phyloP scores from a whole-genome alignment of 768 basidiomycete genomes.

The Mycena floridula region DNA sequence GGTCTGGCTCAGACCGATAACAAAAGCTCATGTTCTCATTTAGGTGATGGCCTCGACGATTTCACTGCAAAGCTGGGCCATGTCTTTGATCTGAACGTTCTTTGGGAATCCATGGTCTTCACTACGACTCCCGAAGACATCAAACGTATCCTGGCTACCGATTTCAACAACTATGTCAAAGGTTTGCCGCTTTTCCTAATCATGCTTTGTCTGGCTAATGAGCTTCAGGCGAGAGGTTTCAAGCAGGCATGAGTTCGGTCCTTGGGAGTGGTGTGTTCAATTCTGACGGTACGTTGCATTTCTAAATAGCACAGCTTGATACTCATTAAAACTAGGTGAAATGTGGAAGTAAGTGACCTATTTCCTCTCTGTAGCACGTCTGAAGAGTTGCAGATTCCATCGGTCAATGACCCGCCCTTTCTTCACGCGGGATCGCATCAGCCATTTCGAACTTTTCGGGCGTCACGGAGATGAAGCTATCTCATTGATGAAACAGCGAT shows the following conservation, averaged over 20 bases:
- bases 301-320: conserved; percentile 31
- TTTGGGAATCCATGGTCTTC: conserved; percentile 40
- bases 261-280: conserved; percentile 67
- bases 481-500: conserved; percentile 37
- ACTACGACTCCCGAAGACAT: conserved; percentile 50
- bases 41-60: conserved; percentile 39
- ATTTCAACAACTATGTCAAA: conserved; percentile 56
- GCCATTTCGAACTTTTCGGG: conserved; percentile 57
- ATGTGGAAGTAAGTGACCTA: conserved; percentile 38
- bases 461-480: conserved; percentile 42
- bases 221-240: conserved; percentile 35
- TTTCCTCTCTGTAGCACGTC: not conserved
- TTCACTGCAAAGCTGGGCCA: conserved; percentile 30
- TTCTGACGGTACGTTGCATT: conserved; percentile 42
- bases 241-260: conserved; percentile 35
- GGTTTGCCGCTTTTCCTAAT: conserved; percentile 25
- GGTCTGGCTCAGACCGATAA: not conserved
- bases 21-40: not conserved
- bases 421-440: conserved; percentile 54
- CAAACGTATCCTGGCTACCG: conserved; percentile 49
- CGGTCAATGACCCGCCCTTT: conserved; percentile 61
- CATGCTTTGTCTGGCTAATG: not conserved
- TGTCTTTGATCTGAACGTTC: conserved; percentile 35
- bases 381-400: conserved; percentile 36
- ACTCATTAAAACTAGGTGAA: conserved; percentile 26